Evolutionary conservation across 441 rosid genomes (phyloP), one percentile per base, ranked within the genome.

Genomic region (Flueggea neowawraea): DNA sequence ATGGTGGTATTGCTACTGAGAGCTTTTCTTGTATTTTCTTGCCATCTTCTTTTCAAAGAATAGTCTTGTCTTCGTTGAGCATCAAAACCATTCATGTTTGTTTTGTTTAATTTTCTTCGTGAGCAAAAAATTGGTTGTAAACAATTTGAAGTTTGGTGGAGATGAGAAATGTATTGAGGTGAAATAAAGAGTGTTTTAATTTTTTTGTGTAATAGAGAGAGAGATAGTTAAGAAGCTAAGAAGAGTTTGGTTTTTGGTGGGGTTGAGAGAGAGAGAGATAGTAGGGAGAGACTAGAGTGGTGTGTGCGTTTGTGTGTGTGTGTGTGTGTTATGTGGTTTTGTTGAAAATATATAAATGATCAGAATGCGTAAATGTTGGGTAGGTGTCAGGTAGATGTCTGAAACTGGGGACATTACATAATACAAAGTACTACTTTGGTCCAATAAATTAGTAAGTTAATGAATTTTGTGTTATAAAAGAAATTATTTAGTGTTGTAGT

Each of bases 11-110:
- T 43, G 14, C 4, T 47, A 12, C 1, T 47, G 50, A 47, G 41
- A 36, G 41, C 7, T 36, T 36, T 36, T 17, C 50, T 5, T 57
- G 64, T 71, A 32, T 31, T 73, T 44, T 75, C 83, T 61, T 79
- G 85, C 80, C 78, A 73, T 74, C 80, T 84, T 64, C 80, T 72
- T 67, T 80, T 85, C 39, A 77, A 36, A 22, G 90, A 68, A 31
- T 77, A 41, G 3, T 64, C 84, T 68, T 80, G 86, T 60, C 70
- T 76, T 65, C 75, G 88, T 49, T 64, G 54, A 57, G 82, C 59
- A 56, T 80, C 80, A 59, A 78, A 80, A 65, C 70, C 75, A 69
- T 75, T 84, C 87, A 51, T 70, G 32, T 12, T 48, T 22, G 4
- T 53, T 6, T 64, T n/a, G 33, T 31, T 7, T 44, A 11, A 43